Percentiles rank a stretch among this genome's conserved stretches.
phyloP scores from a whole-genome alignment of 306 rosid species.

The Fagus crenata region DNA sequence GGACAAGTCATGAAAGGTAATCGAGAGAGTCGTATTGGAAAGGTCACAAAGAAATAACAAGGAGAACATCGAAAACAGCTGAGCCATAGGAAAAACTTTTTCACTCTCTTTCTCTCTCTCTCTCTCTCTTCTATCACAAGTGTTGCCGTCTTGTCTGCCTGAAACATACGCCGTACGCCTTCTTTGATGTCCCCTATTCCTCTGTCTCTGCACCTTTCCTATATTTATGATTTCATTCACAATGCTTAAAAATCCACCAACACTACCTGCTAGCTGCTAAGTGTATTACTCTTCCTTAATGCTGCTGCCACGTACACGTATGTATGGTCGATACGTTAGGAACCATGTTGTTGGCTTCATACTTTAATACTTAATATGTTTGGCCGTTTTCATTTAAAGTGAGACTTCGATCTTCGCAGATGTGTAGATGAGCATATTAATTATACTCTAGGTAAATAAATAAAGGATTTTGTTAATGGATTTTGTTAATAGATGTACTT shows the following conservation, averaged over 20 bases:
- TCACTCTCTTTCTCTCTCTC: background rate
- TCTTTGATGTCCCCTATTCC: constrained; percentile 35
- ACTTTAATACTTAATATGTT: background rate
- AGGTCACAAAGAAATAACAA: constrained; percentile 27
- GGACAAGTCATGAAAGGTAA: background rate
- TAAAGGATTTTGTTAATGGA: too few relatives aligned
- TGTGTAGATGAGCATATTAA: constrained; percentile 20
- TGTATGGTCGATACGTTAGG: background rate
- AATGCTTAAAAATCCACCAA: background rate
- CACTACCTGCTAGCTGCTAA: background rate
- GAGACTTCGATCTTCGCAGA: constrained; percentile 12
- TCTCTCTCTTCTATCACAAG: constrained; percentile 23
- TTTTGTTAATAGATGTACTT: too few relatives aligned
- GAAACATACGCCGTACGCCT: constrained; percentile 52
- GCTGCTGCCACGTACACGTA: constrained; percentile 32
- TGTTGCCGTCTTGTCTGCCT: constrained; percentile 45
- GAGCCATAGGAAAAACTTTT: too few relatives aligned
- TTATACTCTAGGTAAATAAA: too few relatives aligned
- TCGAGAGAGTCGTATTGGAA: constrained; percentile 1
- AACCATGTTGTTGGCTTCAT: background rate
- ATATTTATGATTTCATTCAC: background rate
- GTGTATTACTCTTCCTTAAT: constrained; percentile 1
- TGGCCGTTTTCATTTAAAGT: constrained; percentile 18
- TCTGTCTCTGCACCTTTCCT: constrained; percentile 1
- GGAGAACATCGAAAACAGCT: constrained; percentile 39